Evolutionary conservation across 192 early-diverging fungal species (phyloP).

Genomic region (Coemansia sp.): DNA sequence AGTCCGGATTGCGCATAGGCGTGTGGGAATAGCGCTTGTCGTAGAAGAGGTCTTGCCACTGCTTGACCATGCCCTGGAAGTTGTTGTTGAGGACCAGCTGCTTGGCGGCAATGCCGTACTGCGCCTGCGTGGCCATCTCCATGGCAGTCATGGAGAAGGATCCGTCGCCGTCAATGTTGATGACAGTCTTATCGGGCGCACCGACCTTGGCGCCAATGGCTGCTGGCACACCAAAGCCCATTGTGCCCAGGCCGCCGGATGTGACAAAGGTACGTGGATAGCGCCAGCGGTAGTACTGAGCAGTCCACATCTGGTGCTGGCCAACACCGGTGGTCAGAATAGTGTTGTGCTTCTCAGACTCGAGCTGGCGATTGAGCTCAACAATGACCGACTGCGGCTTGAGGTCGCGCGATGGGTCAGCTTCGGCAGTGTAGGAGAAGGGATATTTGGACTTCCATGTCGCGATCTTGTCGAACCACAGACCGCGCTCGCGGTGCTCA

Average conservation of each 20-base stretch:
- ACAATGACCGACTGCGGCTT: slow-evolving; percentile 96
- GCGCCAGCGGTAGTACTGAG: slow-evolving; percentile 93
- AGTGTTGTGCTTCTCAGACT: slow-evolving; percentile 85
- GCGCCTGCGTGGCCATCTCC: slow-evolving; percentile 97
- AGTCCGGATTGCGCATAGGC: slow-evolving; percentile 95
- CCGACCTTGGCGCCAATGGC: slow-evolving; percentile 98
- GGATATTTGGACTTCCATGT: slow-evolving; percentile 95
- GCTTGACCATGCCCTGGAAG: slow-evolving; percentile 99
- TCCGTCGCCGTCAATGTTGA: slow-evolving; percentile 99
- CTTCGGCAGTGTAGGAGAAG: slow-evolving; percentile 75
- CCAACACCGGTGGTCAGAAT: slow-evolving; percentile 97
- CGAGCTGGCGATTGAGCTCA: slow-evolving; percentile 85
- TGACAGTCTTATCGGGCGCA: slow-evolving; percentile 89
- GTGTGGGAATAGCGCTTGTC: slow-evolving; percentile 95
- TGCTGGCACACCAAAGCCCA: slow-evolving; percentile 96
- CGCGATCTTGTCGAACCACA: slow-evolving; percentile 84
- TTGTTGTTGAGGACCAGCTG: slow-evolving; percentile 97
- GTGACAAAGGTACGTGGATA: slow-evolving; percentile 87
- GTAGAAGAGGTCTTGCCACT: slow-evolving; percentile 97
- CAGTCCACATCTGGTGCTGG: slow-evolving; percentile 99
- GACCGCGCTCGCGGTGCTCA: slow-evolving; percentile 66
- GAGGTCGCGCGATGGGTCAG: slow-evolving; percentile 63
- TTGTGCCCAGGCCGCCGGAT: slow-evolving; percentile 97
- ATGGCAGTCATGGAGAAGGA: slow-evolving; percentile 99
- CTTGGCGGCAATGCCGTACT: slow-evolving; percentile 98